Evolutionary conservation across 768 basidiomycete genomes (phyloP), one percentile per base, ranked within the genome.

Genomic region (Hericium coralloides): DNA sequence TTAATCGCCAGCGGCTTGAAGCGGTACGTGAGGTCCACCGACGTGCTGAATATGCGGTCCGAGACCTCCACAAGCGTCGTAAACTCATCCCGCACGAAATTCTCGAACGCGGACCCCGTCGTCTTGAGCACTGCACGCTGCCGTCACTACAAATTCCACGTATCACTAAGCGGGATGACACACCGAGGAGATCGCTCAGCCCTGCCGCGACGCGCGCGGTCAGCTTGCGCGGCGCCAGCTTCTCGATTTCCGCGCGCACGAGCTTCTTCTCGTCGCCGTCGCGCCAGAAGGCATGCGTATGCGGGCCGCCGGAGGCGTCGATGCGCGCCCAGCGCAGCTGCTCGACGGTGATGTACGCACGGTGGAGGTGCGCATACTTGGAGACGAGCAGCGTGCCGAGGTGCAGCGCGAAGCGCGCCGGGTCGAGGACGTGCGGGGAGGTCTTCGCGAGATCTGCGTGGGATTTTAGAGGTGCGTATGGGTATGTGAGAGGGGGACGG

Each of bases 21-120:
- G 1, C 72, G 79, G 69, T 93, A 95, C 1, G 72, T 68, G 22
- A 92, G 74, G 60, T 95, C 89, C 56, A 98, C 75, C 4, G 89
- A 81, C 2, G 95, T 98, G 17, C 88, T 90, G 72, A 98, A 87
- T 64, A 98, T 87, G 9, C 95, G 81, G 61, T 98, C 95, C 63
- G 84, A 70, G 47, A 95, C 94, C 60, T 89, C 84, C 14, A 69
- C 74, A 20, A 95, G 80, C 1, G 91, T 94, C n/a, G 94, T 94
- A 71, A 84, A 91, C 65, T 93, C 89, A 69, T 95, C 93, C 2
- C 81, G 79, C 51, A 88, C 68, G 70, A 94, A 98, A 25, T 79
- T 76, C 55, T 84, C 78, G 67, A 98, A 98, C 0, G 86, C 81
- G 0, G 91, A 93, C 12, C 92, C 95, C 4, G 88, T 84, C 37